Evolutionary conservation across 345 rosid genomes (phyloP), one percentile per base, ranked within the genome.

Genomic region (Arabidopsis thaliana): DNA sequence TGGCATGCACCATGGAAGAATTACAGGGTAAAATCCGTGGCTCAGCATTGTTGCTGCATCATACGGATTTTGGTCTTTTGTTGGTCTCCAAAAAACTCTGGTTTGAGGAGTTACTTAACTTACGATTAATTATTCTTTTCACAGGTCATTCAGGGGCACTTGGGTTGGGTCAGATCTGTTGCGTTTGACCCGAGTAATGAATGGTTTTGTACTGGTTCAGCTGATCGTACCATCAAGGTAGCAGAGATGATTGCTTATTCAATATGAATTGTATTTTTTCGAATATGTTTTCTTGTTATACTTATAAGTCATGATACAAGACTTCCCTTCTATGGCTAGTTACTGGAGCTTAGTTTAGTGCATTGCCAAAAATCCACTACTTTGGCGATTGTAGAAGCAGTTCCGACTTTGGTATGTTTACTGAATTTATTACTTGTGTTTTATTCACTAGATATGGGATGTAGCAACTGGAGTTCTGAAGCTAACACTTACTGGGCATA

Each of bases 1-100:
- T 96, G 99, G 99, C 99, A 80, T 85, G 80, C 96, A 62, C 98
- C 99, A 65, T 96, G 99, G 99, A 96, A 93, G 86, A 90, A 88
- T 84, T 96, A 96, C 80, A 85, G 99, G 93, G 99, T 95, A 78
- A 82, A 79, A 73, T 50, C 25, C 24, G 5, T 58, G 73, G 68
- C 57, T 24, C 20, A 40, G 3, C n/a, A 46, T 16, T 12, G 0
- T 63, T 77, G 24, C 23, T 45, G 16, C 68, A 59, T 65, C 38
- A 71, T 71, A 16, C 42, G 62, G 65, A 24, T 42, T 23, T 23
- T 34, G n/a, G 37, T 6, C 23, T 67, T 67, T 58, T 23, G 25
- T 61, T 79, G 5, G 20, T 2, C 37, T 50, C 28, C 10, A 4
- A 33, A 63, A 38, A 34, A n/a, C 60, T n/a, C 50, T 56, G 46